A percentile compares a stretch with the other conserved stretches of the same genome.
These are phyloP conservation scores for Ormosia semicastrata DNA, from an alignment of 306 rosid species.

Conservation along the genomic window DNA sequence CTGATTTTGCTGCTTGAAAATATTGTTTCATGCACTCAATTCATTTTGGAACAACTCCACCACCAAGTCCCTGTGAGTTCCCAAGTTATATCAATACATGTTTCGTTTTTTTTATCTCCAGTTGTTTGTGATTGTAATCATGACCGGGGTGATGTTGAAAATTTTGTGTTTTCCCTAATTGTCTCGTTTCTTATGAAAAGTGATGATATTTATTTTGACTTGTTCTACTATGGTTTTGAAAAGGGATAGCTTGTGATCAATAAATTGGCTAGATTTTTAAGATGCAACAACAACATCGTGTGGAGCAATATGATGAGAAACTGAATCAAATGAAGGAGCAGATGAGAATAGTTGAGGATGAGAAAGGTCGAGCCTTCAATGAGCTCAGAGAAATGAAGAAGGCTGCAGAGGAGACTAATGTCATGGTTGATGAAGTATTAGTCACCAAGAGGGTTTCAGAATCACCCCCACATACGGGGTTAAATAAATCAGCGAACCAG, in stretches of 20 bases:
- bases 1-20: neutral
- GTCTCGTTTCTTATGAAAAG: neutral
- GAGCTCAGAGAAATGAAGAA: slow-evolving; percentile 27
- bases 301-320: slow-evolving; percentile 13
- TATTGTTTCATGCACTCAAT: neutral
- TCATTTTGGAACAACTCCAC: slow-evolving; percentile 2
- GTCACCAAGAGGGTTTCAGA: slow-evolving; percentile 13
- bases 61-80: neutral
- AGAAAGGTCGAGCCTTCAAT: slow-evolving; percentile 36
- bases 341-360: slow-evolving; percentile 29
- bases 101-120: neutral
- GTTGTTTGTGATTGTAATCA: neutral
- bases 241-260: neutral
- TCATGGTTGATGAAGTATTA: slow-evolving; percentile 26
- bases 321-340: slow-evolving; percentile 19
- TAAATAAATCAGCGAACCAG: neutral
- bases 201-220: neutral
- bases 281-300: slow-evolving; percentile 22
- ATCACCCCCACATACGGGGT: neutral
- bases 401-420: slow-evolving; percentile 20
- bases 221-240: neutral
- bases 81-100: neutral
- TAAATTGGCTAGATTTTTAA: slow-evolving; percentile 1
- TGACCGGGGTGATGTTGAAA: neutral
- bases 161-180: neutral